Conservation (phyloP, 176 grass and related monocot genomes). For the Rhipidocladum racemiflorum region DNA sequence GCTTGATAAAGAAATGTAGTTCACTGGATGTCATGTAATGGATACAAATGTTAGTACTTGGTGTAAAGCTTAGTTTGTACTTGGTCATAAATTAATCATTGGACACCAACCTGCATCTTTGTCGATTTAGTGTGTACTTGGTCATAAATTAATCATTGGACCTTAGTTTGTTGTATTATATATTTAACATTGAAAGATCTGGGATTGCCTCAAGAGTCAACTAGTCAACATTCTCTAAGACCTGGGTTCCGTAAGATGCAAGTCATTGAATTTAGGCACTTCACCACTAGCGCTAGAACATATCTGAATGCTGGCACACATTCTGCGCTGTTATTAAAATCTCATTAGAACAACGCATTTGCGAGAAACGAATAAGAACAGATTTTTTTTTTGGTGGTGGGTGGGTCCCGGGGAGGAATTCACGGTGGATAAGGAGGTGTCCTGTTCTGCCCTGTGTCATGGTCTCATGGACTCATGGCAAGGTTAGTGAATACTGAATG, state of each 20-base stretch:
- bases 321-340: slow-evolving; percentile 27
- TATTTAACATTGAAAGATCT: slow-evolving; percentile 19
- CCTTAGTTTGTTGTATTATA: slow-evolving; percentile 16
- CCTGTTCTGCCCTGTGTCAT: neutral
- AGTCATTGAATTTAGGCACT: slow-evolving; percentile 29
- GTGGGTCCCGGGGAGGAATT: slow-evolving; percentile 35
- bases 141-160: neutral
- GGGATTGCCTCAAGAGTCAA: slow-evolving; percentile 9
- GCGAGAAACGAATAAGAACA: neutral
- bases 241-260: neutral
- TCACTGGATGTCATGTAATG: too few species aligned
- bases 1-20: too few species aligned
- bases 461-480: too few species aligned
- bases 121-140: slow-evolving; percentile 11
- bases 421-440: slow-evolving; percentile 56
- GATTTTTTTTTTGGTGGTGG: slow-evolving; percentile 3
- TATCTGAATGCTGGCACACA: slow-evolving; percentile 23
- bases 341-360: neutral
- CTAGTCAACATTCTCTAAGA: slow-evolving; percentile 26
- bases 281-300: slow-evolving; percentile 14
- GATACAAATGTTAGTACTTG: too few species aligned
- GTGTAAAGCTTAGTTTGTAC: too few species aligned
- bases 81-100: too few species aligned
- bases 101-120: slow-evolving; percentile 37
- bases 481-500: slow-evolving; percentile 34